Base-by-base conservation (phyloP, 2,329 filamentous ascomycete genomes). In the Neopestalotiopsis sp. region DNA sequence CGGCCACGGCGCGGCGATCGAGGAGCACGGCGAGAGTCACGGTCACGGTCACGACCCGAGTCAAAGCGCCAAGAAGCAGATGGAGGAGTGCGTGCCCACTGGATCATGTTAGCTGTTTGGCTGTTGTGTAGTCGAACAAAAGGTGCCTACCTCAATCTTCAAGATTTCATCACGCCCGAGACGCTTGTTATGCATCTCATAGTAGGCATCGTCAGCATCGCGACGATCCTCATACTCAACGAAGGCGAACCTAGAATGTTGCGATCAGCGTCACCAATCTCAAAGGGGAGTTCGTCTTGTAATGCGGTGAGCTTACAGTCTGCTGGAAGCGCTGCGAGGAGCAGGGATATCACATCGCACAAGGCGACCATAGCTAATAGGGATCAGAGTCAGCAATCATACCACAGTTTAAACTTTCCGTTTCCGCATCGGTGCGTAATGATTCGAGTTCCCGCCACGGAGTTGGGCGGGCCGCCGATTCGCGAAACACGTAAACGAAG, bases 121-220 rank as follows among this genome's bases (percentile, higher is more conserved):
- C 24, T 2, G 12, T 12, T 67, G 72, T 49, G 72, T 49, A 74
- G 70, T 42, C 45, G 65, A 28, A 67, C 67, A 57, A 30, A n/a
- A 59, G 42, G 40, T 28, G 75, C 88, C 74, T 84, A 97, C 96
- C 89, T 99, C 96, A 74, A 99, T 98, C 86, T 99, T 99, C 84
- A 99, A 81, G 70, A 97, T 85, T 78, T 99, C 96, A 79, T 99
- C 96, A 72, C 95, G 92, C 62, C 94, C 95, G 76, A 99, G 94
- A 74, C 95, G 94, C 90, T 98, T 98, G 87, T 98, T 98, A 81
- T 99, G 96, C 96, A 99, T 99, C 85, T 99, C 96, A 82, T 99
- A 94, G 81, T 99, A 99, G 62, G 96, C 96, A 85, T 99, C 96
- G 82, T 99, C 96, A 73, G 96, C 95, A 87, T 99, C 96, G 76